These are phyloP conservation scores for Litchi chinensis DNA, from an alignment of 345 rosid species.

Conservation along the genomic window DNA sequence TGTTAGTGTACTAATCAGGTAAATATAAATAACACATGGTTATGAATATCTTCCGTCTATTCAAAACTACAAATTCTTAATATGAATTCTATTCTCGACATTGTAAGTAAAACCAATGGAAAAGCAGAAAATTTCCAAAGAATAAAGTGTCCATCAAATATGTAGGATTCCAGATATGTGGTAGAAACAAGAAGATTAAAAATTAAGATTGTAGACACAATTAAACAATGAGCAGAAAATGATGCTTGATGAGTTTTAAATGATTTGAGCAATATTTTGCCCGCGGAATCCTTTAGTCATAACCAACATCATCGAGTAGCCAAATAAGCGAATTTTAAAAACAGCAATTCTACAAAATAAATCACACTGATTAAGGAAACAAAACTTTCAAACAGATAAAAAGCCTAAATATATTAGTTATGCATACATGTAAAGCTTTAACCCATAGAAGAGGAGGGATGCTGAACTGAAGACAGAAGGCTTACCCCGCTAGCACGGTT, in stretches of 20 bases:
- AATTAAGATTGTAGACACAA: neutral
- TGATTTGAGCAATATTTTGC: neutral
- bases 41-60: too few species aligned
- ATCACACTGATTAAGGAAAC: neutral
- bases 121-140: neutral
- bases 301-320: neutral
- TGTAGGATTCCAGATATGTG: neutral
- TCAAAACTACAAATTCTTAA: neutral
- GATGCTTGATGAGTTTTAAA: neutral
- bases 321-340: neutral
- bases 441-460: neutral
- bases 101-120: neutral
- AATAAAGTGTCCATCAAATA: neutral
- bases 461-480: too few species aligned
- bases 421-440: neutral
- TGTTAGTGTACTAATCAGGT: neutral
- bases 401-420: neutral
- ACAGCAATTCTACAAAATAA: neutral
- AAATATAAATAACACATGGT: neutral
- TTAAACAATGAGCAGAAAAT: neutral
- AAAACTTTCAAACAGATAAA: neutral
- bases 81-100: neutral
- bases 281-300: neutral
- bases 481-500: neutral
- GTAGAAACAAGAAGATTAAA: neutral